Evolutionary conservation across 495 filamentous ascomycete genomes (phyloP).

Genomic region (Penicillium pancosmium): DNA sequence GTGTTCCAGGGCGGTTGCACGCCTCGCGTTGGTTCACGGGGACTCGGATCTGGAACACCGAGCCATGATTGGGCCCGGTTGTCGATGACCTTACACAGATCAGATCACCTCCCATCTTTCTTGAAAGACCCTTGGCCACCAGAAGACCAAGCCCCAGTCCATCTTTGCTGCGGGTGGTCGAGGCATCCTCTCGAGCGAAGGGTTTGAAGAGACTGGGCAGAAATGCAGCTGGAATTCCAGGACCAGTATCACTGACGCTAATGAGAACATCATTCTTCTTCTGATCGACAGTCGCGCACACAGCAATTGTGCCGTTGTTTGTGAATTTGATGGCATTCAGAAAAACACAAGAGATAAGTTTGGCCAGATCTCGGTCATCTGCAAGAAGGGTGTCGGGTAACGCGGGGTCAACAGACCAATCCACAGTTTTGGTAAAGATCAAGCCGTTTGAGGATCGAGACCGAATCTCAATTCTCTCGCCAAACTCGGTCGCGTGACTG

Average conservation of each 20-base stretch:
- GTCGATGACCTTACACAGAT: constrained; percentile 69
- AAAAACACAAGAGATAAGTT: constrained; percentile 73
- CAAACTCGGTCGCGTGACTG: constrained; percentile 59
- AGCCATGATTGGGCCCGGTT: constrained; percentile 65
- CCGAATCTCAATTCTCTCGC: constrained; percentile 69
- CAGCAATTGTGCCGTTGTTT: constrained; percentile 64
- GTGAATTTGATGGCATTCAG: constrained; percentile 84
- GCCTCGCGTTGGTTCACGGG: constrained; percentile 59
- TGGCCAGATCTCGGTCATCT: constrained; percentile 73
- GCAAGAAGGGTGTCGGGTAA: constrained; percentile 70
- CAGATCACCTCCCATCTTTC: constrained; percentile 76
- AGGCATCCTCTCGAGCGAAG: constrained; percentile 73
- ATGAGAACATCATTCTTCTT: constrained; percentile 60
- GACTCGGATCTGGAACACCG: constrained; percentile 75
- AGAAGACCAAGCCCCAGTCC: constrained; percentile 75
- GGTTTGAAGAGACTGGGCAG: constrained; percentile 74
- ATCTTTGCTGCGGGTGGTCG: constrained; percentile 70
- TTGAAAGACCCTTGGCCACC: constrained; percentile 74
- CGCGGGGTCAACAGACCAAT: constrained; percentile 65
- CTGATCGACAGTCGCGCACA: constrained; percentile 56
- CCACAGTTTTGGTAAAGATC: constrained; percentile 60
- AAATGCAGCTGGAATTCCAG: constrained; percentile 72
- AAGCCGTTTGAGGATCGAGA: constrained; percentile 62
- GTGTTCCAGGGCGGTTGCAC: constrained; percentile 42
- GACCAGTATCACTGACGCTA: constrained; percentile 68